These are phyloP conservation scores for Leishmania gerbilli DNA, from an alignment of 208 protist species.

Conservation along the genomic window DNA sequence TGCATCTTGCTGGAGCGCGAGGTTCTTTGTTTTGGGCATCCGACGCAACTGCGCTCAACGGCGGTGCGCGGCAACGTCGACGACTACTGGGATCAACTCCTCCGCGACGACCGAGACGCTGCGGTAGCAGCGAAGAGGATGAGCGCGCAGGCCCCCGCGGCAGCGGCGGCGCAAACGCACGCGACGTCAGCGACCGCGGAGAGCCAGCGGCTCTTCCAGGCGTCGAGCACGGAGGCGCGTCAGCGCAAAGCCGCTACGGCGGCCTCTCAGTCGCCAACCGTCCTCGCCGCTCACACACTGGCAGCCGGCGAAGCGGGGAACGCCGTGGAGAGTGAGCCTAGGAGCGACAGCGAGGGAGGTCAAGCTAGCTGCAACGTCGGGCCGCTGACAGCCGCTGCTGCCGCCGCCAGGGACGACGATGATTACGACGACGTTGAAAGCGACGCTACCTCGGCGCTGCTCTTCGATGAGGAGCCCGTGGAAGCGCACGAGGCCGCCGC, in stretches of 20 bases:
- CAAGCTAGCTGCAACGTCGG: not conserved
- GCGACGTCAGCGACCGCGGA: not conserved
- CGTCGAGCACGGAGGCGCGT: not conserved
- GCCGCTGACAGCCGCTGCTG: not conserved
- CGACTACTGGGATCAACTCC: conserved; percentile 13
- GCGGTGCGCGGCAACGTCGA: conserved; percentile 25
- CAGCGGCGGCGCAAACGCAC: not conserved
- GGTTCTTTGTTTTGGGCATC: conserved; percentile 90
- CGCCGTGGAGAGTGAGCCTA: conserved; percentile 1
- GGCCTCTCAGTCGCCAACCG: not conserved
- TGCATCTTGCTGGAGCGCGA: conserved; percentile 93
- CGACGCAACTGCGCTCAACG: conserved; percentile 23
- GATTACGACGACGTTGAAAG: not conserved
- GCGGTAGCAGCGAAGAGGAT: not conserved
- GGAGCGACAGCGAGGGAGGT: not conserved
- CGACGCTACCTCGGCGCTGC: not conserved
- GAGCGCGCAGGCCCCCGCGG: not conserved
- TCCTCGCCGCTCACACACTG: not conserved
- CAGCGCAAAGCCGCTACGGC: not conserved
- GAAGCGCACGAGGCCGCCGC: not conserved
- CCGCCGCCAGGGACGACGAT: not conserved
- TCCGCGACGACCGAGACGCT: not conserved
- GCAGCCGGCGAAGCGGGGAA: not conserved
- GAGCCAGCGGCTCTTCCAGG: too few species aligned
- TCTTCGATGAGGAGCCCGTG: not conserved